Percentiles rank a stretch among this genome's conserved stretches.
Evolutionary conservation across 805 yeast species (phyloP).

Genomic region (Grigorovia transvaalensis): DNA sequence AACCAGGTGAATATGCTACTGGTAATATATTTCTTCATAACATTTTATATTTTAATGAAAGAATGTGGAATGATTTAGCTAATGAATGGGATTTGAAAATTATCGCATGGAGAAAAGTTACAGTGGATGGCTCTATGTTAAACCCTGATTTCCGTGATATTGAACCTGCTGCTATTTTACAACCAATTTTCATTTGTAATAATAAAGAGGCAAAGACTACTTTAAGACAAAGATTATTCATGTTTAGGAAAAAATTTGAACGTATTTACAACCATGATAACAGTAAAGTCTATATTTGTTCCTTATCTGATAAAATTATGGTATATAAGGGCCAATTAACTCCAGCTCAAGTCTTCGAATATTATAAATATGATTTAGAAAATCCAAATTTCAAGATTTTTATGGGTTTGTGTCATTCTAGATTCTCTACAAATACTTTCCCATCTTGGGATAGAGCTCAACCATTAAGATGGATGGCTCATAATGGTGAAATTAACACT

Average conservation of each 20-base stretch:
- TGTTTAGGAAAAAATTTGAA: slow-evolving; percentile 2
- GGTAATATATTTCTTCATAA: slow-evolving; percentile 78
- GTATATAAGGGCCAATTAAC: slow-evolving; percentile 97
- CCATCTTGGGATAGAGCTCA: slow-evolving; percentile 99
- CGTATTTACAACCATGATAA: slow-evolving; percentile 29
- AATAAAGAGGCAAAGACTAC: neutral
- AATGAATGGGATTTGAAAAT: slow-evolving; percentile 64
- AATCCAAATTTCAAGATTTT: slow-evolving; percentile 91
- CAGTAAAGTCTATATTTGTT: slow-evolving; percentile 79
- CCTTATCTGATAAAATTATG: slow-evolving; percentile 76
- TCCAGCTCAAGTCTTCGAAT: slow-evolving; percentile 90
- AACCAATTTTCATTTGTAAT: slow-evolving; percentile 78
- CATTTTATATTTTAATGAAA: slow-evolving; percentile 2
- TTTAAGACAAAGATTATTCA: slow-evolving; percentile 16
- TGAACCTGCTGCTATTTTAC: slow-evolving; percentile 74
- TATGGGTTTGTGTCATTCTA: slow-evolving; percentile 91
- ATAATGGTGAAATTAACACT: slow-evolving; percentile 97
- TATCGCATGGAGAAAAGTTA: slow-evolving; percentile 91
- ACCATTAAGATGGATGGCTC: slow-evolving; percentile 95
- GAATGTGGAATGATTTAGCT: slow-evolving; percentile 48
- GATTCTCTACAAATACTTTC: slow-evolving; percentile 96
- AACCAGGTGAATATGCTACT: slow-evolving; percentile 74
- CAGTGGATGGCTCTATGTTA: slow-evolving; percentile 84
- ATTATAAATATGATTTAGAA: slow-evolving; percentile 75
- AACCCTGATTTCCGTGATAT: slow-evolving; percentile 93